phyloP scores from a whole-genome alignment of 2,329 filamentous ascomycete genomes.

The Verticillium tricorpus region DNA sequence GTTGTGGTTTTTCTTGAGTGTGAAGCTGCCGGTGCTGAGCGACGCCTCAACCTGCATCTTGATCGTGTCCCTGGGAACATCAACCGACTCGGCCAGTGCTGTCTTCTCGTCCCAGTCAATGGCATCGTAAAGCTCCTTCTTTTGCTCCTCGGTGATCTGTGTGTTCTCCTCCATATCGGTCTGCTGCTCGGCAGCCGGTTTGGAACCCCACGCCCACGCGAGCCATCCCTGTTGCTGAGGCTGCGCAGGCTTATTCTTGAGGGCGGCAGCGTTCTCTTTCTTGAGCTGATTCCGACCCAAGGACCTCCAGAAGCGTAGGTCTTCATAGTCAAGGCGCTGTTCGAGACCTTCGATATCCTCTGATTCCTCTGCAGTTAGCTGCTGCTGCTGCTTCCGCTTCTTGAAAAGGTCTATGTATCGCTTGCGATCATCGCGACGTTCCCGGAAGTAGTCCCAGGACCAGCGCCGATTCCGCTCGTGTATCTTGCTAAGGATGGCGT shows the following conservation, averaged over 20 bases:
- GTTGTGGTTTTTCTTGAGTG: slow-evolving; percentile 79
- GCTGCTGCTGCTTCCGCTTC: slow-evolving; percentile 75
- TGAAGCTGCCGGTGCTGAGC: slow-evolving; percentile 94
- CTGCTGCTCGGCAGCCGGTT: slow-evolving; percentile 53
- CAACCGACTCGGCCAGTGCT: slow-evolving; percentile 79
- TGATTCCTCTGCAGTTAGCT: slow-evolving; percentile 64
- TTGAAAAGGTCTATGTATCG: slow-evolving; percentile 95
- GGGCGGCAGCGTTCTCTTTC: slow-evolving; percentile 89
- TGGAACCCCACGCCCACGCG: slow-evolving; percentile 86
- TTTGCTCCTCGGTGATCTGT: slow-evolving; percentile 90
- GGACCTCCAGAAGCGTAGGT: slow-evolving; percentile 95
- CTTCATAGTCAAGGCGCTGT: slow-evolving; percentile 86
- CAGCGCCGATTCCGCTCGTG: slow-evolving; percentile 89
- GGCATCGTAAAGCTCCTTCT: slow-evolving; percentile 92
- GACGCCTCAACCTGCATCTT: slow-evolving; percentile 91
- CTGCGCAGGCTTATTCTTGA: slow-evolving; percentile 54
- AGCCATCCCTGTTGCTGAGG: slow-evolving; percentile 78
- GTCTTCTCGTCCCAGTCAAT: slow-evolving; percentile 99
- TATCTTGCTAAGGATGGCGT: slow-evolving; percentile 88
- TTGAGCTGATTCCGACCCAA: slow-evolving; percentile 89
- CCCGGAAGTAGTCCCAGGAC: slow-evolving; percentile 94
- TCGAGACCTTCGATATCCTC: slow-evolving; percentile 75
- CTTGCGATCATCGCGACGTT: slow-evolving; percentile 83
- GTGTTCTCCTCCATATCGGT: slow-evolving; percentile 59
- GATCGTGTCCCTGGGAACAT: slow-evolving; percentile 83